Evolutionary conservation across 2,329 filamentous ascomycete species (phyloP), one percentile per base, ranked within the genome.

Genomic region (Aspergillus hortae): DNA sequence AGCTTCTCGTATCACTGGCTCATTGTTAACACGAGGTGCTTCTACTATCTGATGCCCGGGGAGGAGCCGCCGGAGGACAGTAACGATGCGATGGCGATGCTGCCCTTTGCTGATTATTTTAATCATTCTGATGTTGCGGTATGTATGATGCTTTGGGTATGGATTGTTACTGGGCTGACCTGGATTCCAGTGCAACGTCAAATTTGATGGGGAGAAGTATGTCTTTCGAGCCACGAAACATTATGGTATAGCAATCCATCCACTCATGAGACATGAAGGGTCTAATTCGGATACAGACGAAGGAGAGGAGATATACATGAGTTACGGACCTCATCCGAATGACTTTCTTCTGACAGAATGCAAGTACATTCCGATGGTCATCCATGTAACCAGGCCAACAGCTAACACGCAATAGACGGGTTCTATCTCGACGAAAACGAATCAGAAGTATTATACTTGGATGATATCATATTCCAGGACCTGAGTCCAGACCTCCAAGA

Each of bases 11-110:
- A 85, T 62, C 74, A 77, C 59, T 86, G 83, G 83, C 70, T 83
- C 19, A 77, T 84, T 51, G 77, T 84, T 14, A 83, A 84, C 58
- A 84, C 81, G 1, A 72, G 83, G 57, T 80, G 78, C 23, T 85
- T 86, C 61, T 83, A 80, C 62, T 84, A 80, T 73, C 71, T 80
- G 40, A 74, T 68, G 44, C 70, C 70, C 7, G 75, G 62, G 41
- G 65, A 57, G 58, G 62, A 71, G 23, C 52, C 62, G 3, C 68
- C 68, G 1, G 66, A 69, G 46, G 67, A 74, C 52, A 64, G 64
- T 1, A 75, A 77, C 57, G 74, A 77, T 61, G 70, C 74, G 7
- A 74, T 77, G 67, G 74, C 73, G 6, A 51, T 77, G 53, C 63
- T 75, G 52, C 74, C 74, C 2, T 76, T 76, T 61, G 71, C 73